phyloP scores from a whole-genome alignment of 2,329 filamentous ascomycete genomes.

The Penicillium sp. region DNA sequence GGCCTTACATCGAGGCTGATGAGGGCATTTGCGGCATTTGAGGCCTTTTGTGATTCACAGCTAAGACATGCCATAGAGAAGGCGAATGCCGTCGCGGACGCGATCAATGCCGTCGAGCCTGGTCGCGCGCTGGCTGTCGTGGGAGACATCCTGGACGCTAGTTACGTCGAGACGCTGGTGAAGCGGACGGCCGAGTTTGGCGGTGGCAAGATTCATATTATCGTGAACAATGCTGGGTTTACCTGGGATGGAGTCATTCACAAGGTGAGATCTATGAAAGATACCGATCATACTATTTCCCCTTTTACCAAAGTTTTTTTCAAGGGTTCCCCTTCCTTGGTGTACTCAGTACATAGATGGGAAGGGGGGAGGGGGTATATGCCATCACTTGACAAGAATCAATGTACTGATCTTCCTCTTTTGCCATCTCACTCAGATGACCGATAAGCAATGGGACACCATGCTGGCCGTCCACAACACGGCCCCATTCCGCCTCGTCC shows the following conservation, averaged over 20 bases:
- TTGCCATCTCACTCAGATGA: constrained; percentile 57
- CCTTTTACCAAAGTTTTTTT: neutral
- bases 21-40: neutral
- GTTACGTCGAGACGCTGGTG: constrained; percentile 73
- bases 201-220: constrained; percentile 83
- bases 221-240: constrained; percentile 90
- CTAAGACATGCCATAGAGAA: constrained; percentile 59
- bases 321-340: neutral
- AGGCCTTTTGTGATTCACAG: neutral
- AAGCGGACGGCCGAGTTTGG: constrained; percentile 78
- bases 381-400: neutral
- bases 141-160: constrained; percentile 74
- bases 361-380: neutral
- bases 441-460: constrained; percentile 88
- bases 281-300: no score
- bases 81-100: constrained; percentile 66
- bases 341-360: neutral
- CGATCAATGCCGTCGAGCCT: constrained; percentile 66
- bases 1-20: neutral
- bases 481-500: constrained; percentile 80
- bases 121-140: constrained; percentile 72
- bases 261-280: constrained; percentile 56
- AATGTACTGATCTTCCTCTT: neutral
- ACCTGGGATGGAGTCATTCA: constrained; percentile 93
- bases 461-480: constrained; percentile 83